Evolutionary conservation across 345 rosid species (phyloP).

Genomic region (Brassica cretica): DNA sequence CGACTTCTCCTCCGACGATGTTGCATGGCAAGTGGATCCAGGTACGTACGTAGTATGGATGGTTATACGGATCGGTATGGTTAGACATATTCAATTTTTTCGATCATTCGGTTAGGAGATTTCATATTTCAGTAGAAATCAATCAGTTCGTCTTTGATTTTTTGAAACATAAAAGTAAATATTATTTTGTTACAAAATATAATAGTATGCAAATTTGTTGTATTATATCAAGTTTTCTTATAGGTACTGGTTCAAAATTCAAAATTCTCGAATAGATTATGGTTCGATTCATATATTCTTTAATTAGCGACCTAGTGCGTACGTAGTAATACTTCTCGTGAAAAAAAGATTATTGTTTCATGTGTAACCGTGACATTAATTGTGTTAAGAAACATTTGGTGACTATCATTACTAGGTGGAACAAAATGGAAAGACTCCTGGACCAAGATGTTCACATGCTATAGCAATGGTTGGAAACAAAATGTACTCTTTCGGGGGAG

Average conservation of each 20-base stretch:
- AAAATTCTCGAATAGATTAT: no score
- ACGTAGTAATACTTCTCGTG: neutral
- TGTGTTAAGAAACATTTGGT: neutral
- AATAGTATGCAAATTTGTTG: neutral
- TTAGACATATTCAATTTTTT: neutral
- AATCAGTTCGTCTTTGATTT: neutral
- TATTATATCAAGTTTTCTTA: slow-evolving; percentile 7
- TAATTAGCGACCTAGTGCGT: neutral
- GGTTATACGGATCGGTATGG: neutral
- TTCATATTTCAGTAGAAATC: neutral
- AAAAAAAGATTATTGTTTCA: neutral
- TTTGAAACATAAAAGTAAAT: no score
- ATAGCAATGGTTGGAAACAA: slow-evolving; percentile 33
- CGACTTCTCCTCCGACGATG: neutral
- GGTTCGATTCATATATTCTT: no score
- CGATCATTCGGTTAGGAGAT: neutral
- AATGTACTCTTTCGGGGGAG: slow-evolving; percentile 35
- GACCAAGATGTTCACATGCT: slow-evolving; percentile 31
- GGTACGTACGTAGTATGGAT: neutral
- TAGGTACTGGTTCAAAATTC: no score
- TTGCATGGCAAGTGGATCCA: neutral
- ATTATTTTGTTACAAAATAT: neutral
- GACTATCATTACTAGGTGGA: slow-evolving; percentile 20
- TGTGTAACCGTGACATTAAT: neutral
- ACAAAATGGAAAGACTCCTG: slow-evolving; percentile 23